Evolutionary conservation across 306 rosid genomes (phyloP).

Genomic region (Phaseolus lunatus): DNA sequence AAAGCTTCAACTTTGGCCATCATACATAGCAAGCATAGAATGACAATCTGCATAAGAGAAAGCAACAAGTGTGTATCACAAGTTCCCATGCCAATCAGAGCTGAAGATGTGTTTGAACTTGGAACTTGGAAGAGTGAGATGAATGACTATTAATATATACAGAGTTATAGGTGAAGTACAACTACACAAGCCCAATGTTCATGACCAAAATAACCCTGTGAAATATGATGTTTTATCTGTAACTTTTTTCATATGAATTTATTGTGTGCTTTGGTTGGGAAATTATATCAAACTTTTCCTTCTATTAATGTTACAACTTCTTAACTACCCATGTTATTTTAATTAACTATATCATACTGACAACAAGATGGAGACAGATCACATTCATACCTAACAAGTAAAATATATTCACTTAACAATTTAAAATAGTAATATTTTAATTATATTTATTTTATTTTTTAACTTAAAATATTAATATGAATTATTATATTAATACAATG

Average conservation of each 20-base stretch:
- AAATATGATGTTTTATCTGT: neutral
- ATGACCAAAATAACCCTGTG: conserved; percentile 1
- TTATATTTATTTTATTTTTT: too few relatives aligned
- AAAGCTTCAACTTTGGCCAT: conserved; percentile 38
- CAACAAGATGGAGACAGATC: neutral
- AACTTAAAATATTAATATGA: too few relatives aligned
- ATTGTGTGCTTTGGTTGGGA: conserved; percentile 41
- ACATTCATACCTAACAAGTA: too few relatives aligned
- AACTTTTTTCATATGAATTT: neutral
- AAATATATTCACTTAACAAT: too few relatives aligned
- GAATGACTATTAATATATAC: neutral
- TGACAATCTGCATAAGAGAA: conserved; percentile 14
- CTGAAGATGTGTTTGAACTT: neutral
- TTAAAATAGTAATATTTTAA: too few relatives aligned
- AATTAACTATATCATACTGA: neutral
- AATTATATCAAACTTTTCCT: conserved; percentile 25
- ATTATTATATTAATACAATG: too few relatives aligned
- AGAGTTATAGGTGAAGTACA: conserved; percentile 7
- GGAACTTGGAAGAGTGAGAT: neutral
- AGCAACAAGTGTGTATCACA: conserved; percentile 2
- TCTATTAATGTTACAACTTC: neutral
- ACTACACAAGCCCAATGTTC: neutral
- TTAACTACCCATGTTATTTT: conserved; percentile 15
- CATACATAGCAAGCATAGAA: conserved; percentile 36
- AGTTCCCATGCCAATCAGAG: conserved; percentile 36